Percentiles rank a stretch among this genome's conserved stretches.
Evolutionary conservation across 192 early-diverging fungal genomes (phyloP).

Genomic region (Backusella australiensis): DNA sequence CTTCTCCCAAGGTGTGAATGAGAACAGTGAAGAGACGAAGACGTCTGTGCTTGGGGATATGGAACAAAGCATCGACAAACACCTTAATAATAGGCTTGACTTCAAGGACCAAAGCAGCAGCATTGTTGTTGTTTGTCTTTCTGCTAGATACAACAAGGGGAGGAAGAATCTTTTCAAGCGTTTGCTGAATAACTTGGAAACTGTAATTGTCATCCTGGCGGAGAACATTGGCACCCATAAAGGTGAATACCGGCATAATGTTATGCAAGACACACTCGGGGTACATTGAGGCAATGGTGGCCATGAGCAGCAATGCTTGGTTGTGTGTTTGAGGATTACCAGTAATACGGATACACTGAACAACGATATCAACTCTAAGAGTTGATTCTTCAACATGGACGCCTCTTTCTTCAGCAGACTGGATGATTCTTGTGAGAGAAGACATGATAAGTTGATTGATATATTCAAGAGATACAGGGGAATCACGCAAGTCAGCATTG

Average conservation of each 20-base stretch:
- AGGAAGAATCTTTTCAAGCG: constrained; percentile 84
- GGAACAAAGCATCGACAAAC: constrained; percentile 88
- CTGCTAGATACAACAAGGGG: constrained; percentile 61
- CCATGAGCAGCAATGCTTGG: constrained; percentile 81
- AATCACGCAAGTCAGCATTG: constrained; percentile 42
- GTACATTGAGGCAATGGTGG: constrained; percentile 75
- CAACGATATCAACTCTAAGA: constrained; percentile 83
- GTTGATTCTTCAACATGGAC: constrained; percentile 57
- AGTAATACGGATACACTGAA: constrained; percentile 85
- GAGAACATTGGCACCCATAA: constrained; percentile 94
- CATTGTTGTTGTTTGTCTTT: constrained; percentile 27
- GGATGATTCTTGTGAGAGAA: constrained; percentile 56
- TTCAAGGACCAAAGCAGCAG: constrained; percentile 37
- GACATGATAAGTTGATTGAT: constrained; percentile 83
- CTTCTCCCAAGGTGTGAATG: constrained; percentile 75
- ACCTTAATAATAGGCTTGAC: constrained; percentile 81
- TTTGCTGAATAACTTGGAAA: constrained; percentile 92
- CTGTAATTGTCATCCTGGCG: constrained; percentile 97
- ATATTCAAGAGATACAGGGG: constrained; percentile 74
- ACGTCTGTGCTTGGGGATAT: constrained; percentile 92
- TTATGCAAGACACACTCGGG: constrained; percentile 86
- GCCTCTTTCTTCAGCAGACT: constrained; percentile 33
- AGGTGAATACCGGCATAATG: constrained; percentile 97
- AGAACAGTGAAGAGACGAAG: constrained; percentile 84
- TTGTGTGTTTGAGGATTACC: constrained; percentile 96